Conservation (phyloP, 1,139 yeast species). For the Geotrichum histeridarum region DNA sequence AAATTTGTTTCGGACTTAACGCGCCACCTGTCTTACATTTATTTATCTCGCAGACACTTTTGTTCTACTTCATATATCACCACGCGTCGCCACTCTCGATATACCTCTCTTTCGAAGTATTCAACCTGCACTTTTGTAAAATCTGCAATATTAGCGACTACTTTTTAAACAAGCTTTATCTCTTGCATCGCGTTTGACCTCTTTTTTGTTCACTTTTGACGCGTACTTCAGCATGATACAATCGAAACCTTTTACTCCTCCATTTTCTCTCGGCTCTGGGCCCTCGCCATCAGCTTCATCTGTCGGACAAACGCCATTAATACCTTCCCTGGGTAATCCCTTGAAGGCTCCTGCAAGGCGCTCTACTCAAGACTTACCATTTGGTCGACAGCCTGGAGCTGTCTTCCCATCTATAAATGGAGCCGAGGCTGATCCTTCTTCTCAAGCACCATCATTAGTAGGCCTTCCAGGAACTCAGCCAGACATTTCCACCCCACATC, state of each 20-base stretch:
- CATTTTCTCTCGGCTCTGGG: slow-evolving; percentile 10
- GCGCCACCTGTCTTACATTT: background rate
- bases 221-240: slow-evolving; percentile 13
- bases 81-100: slow-evolving; percentile 17
- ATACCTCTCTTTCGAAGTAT: background rate
- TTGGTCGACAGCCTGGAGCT: slow-evolving; percentile 2
- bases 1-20: background rate
- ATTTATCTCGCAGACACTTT: background rate
- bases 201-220: background rate
- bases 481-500: background rate
- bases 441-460: background rate
- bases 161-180: background rate
- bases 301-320: slow-evolving; percentile 2
- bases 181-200: background rate
- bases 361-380: background rate
- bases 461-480: background rate
- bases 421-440: background rate
- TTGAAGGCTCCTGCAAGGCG: background rate
- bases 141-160: background rate
- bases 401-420: background rate
- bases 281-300: slow-evolving; percentile 7
- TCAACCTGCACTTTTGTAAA: too few relatives aligned
- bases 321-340: slow-evolving; percentile 10
- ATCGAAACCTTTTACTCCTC: slow-evolving; percentile 13
- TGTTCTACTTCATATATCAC: background rate